A percentile compares a stretch with the other conserved stretches of the same genome.
Evolutionary conservation across 179 eudicot species (phyloP).

Genomic region (Pouteria campechiana): DNA sequence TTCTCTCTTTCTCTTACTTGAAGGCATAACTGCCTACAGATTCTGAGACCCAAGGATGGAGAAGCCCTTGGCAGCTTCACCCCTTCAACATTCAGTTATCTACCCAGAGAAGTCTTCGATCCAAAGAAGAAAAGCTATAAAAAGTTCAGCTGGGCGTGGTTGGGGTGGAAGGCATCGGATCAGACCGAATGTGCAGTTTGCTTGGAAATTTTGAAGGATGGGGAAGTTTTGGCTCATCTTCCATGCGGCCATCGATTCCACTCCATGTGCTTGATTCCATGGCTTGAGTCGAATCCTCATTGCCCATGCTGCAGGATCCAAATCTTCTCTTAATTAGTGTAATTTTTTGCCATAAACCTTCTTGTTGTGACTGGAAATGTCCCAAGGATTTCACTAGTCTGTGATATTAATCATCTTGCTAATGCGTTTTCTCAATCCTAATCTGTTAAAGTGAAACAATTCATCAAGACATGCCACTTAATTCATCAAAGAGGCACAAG

Average conservation of each 20-base stretch:
- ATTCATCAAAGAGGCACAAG: too few species aligned
- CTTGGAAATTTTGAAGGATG: conserved; percentile 37
- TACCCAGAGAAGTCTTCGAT: conserved; percentile 26
- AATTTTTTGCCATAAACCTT: too few species aligned
- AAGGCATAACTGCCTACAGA: conserved; percentile 23
- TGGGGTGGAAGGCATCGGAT: conserved; percentile 45
- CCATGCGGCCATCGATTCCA: conserved; percentile 66
- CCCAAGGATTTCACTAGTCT: too few species aligned
- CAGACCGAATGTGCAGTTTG: conserved; percentile 67
- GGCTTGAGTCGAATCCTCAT: conserved; percentile 48
- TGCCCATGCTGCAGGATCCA: conserved; percentile 73
- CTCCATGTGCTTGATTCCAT: conserved; percentile 50
- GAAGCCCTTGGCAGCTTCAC: not conserved
- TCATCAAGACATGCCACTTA: too few species aligned
- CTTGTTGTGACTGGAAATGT: too few species aligned
- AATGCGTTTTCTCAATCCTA: too few species aligned
- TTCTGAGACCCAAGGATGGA: conserved; percentile 4
- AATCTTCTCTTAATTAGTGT: not conserved
- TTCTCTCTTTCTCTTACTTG: not conserved
- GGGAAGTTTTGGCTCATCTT: conserved; percentile 39
- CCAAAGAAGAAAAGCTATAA: conserved; percentile 20
- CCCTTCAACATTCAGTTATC: conserved; percentile 2
- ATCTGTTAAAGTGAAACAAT: too few species aligned
- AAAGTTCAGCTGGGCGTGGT: conserved; percentile 33
- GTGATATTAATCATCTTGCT: too few species aligned